Evolutionary conservation across 1,284 basidiomycete genomes (phyloP).

Genomic region (Ustanciosporium gigantosporum): DNA sequence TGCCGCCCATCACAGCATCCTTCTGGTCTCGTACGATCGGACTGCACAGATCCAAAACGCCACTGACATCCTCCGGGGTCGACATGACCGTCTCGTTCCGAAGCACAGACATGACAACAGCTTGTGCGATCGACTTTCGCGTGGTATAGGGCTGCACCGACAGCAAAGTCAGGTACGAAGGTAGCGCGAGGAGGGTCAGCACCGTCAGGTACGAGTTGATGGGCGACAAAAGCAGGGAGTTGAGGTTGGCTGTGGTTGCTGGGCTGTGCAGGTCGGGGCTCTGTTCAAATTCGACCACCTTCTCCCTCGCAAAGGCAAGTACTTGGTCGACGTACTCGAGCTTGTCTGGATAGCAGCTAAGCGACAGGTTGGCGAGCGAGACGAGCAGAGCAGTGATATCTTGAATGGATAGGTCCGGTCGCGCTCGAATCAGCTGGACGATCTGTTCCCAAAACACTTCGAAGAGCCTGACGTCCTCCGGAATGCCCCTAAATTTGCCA

Average conservation of each 20-base stretch:
- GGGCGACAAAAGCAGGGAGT: slow-evolving; percentile 53
- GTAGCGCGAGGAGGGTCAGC: slow-evolving; percentile 55
- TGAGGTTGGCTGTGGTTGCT: slow-evolving; percentile 46
- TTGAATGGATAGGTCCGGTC: slow-evolving; percentile 58
- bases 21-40: slow-evolving; percentile 53
- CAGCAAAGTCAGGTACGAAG: slow-evolving; percentile 51
- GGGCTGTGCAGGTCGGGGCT: slow-evolving; percentile 46
- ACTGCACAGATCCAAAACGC: slow-evolving; percentile 55
- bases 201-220: slow-evolving; percentile 56
- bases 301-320: slow-evolving; percentile 54
- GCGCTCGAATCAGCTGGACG: slow-evolving; percentile 56
- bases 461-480: slow-evolving; percentile 58
- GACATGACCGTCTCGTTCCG: slow-evolving; percentile 55
- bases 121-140: slow-evolving; percentile 55
- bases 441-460: slow-evolving; percentile 61
- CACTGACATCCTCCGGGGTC: slow-evolving; percentile 58
- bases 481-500: slow-evolving; percentile 58
- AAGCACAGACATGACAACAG: slow-evolving; percentile 54
- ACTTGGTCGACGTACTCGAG: slow-evolving; percentile 61
- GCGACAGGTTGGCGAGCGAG: slow-evolving; percentile 54
- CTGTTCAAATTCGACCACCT: slow-evolving; percentile 47
- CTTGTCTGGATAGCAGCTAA: slow-evolving; percentile 59
- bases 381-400: slow-evolving; percentile 58
- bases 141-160: slow-evolving; percentile 52
- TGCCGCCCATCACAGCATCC: slow-evolving; percentile 38